phyloP scores from a whole-genome alignment of 306 rosid species.

The Prosopis cineraria region DNA sequence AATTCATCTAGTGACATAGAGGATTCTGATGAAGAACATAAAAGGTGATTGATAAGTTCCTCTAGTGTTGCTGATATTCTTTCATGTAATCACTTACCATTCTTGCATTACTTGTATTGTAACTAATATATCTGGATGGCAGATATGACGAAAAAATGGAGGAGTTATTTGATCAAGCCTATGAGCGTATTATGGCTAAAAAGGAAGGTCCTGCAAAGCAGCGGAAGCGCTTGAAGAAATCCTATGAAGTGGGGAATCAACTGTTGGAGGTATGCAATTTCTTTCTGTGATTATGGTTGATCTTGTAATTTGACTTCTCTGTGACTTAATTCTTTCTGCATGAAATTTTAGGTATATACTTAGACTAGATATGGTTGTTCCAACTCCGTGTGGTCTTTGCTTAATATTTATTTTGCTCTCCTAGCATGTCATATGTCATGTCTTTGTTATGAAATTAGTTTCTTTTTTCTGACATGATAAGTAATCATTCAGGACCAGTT shows the following conservation, averaged over 20 bases:
- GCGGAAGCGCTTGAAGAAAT: constrained; percentile 71
- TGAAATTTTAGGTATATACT: background rate
- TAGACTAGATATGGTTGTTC: background rate
- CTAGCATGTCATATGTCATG: background rate
- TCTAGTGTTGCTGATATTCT: constrained; percentile 17
- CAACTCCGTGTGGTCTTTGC: background rate
- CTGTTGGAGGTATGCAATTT: constrained; percentile 66
- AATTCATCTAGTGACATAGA: constrained; percentile 69
- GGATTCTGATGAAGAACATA: constrained; percentile 83
- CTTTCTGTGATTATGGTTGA: background rate
- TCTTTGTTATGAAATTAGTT: background rate
- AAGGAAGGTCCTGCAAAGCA: constrained; percentile 86
- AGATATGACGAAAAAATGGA: constrained; percentile 91
- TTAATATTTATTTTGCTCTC: background rate
- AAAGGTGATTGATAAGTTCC: constrained; percentile 60
- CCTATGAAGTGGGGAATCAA: constrained; percentile 52
- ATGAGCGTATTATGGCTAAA: constrained; percentile 69
- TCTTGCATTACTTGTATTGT: constrained; percentile 7
- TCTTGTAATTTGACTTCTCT: background rate
- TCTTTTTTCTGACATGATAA: no score
- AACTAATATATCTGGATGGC: constrained; percentile 29
- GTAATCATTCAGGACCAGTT: no score
- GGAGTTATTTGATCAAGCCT: constrained; percentile 68
- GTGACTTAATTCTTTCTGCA: background rate
- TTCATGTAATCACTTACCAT: constrained; percentile 6